Percentiles rank a stretch among this genome's conserved stretches.
Conservation (phyloP, 192 early-diverging fungal genomes). For the Thamnidium elegans region DNA sequence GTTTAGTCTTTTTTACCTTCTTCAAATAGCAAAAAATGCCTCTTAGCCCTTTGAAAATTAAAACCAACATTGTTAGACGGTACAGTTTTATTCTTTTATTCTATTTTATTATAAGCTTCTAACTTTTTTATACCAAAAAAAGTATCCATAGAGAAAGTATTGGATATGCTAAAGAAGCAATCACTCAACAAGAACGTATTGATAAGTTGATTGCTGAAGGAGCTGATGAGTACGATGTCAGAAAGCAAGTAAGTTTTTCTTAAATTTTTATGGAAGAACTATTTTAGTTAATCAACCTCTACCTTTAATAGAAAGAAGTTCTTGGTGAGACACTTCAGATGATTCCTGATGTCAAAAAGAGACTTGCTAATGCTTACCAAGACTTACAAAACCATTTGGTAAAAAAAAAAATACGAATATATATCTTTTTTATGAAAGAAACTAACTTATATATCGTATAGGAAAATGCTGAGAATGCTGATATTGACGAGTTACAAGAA, state of each 20-base stretch:
- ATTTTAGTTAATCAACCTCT: no score
- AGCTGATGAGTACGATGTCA: constrained; percentile 55
- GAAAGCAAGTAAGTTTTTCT: constrained; percentile 52
- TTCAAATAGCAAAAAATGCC: constrained; percentile 33
- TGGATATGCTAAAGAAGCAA: constrained; percentile 49
- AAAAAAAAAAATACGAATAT: constrained; percentile 11
- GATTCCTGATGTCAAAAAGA: constrained; percentile 58
- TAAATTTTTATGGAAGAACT: no score
- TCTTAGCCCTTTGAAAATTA: constrained; percentile 55
- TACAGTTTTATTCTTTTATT: constrained; percentile 25
- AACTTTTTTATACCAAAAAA: not conserved
- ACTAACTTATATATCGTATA: not conserved
- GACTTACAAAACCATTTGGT: constrained; percentile 48
- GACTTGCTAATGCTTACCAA: constrained; percentile 44
- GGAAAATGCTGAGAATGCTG: constrained; percentile 19
- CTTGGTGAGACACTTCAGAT: constrained; percentile 58
- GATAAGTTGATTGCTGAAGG: constrained; percentile 47
- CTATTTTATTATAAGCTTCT: not conserved
- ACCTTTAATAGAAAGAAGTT: constrained; percentile 46
- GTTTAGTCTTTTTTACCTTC: not conserved
- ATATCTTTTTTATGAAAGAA: not conserved
- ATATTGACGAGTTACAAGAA: constrained; percentile 16
- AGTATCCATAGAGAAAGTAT: constrained; percentile 52
- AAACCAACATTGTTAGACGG: constrained; percentile 60
- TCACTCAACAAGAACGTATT: constrained; percentile 49